These are phyloP conservation scores for Auriscalpium vulgare DNA, from an alignment of 768 basidiomycete genomes.

Conservation along the genomic window DNA sequence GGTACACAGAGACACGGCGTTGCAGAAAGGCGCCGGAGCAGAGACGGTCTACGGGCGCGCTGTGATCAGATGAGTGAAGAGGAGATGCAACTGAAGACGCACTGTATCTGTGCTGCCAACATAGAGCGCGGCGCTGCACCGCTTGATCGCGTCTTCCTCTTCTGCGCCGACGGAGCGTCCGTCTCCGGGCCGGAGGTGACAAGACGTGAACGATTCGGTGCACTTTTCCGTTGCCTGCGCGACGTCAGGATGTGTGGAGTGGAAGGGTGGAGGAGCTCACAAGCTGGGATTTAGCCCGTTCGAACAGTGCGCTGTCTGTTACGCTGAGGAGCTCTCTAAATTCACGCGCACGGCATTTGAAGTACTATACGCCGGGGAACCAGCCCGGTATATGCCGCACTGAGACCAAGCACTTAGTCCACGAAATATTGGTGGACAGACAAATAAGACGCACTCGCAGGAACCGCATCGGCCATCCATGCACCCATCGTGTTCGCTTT, in stretches of 20 bases:
- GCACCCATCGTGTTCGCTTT: slow-evolving; percentile 24
- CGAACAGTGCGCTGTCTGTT: slow-evolving; percentile 2
- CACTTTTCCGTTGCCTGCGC: background rate
- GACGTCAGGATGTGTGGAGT: slow-evolving; percentile 7
- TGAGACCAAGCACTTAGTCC: slow-evolving; percentile 6
- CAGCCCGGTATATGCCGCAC: slow-evolving; percentile 33
- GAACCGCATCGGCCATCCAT: slow-evolving; percentile 34
- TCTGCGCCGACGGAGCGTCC: background rate
- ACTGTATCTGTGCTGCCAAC: background rate
- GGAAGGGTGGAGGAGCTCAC: background rate
- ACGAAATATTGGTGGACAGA: background rate
- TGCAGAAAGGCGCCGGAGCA: background rate
- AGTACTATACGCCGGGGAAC: slow-evolving; percentile 36
- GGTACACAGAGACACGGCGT: slow-evolving; percentile 1
- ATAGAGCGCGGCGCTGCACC: slow-evolving; percentile 8
- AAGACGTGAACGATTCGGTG: background rate
- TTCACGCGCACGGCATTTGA: slow-evolving; percentile 25
- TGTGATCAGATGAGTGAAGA: background rate
- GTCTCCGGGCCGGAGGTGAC: background rate
- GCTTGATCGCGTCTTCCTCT: slow-evolving; percentile 6
- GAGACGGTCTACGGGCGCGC: slow-evolving; percentile 2
- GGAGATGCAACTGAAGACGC: background rate
- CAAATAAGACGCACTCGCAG: slow-evolving; percentile 23
- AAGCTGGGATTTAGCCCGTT: background rate
- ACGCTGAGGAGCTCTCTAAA: slow-evolving; percentile 14